Evolutionary conservation across 129 eudicot genomes (phyloP), one percentile per base, ranked within the genome.

Genomic region (Ambrosia trifida): DNA sequence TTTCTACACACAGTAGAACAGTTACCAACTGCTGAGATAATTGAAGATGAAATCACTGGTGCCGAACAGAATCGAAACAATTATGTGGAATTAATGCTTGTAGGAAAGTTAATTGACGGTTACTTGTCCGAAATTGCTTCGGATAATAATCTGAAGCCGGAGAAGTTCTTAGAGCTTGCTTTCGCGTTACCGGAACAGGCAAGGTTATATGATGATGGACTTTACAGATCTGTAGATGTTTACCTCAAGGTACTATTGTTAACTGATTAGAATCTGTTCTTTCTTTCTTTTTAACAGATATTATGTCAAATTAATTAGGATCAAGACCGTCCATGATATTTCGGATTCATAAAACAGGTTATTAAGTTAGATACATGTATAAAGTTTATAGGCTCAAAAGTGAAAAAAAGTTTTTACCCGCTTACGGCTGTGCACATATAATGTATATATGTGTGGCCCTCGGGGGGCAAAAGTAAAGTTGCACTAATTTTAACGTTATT

Each of bases 111-210:
- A 61, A 86, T 95, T 20, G 99, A 95, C 64, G 94, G 96, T 3
- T 95, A 90, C 80, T 73, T 95, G 20, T 90, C 99, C 36, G 99
- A 95, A 81, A 88, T 95, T 18, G 99, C 97, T 13, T 85, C 99
- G 0, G 99, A 95, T 72, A 79, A 82, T 3, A 95, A 90, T 76
- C 78, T 95, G 80, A 87, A 87, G 74, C 88, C 87, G 77, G 96
- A 90, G 0, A 90, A 84, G 70, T 88, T 95, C 31, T 72, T 60
- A 28, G 79, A 84, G 18, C 73, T 95, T n/a, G 97, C 97, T 0
- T 60, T 86, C 4, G 64, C 91, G 3, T 64, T 90, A 58, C 99
- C 99, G 47, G 96, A 88, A 4, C 82, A 83, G 14, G 91, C 96
- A 19, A 69, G 99, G 64, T 74, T 90, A 44, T 95, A 73, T 24